Evolutionary conservation across 352 stramenopile species (phyloP), one percentile per base, ranked within the genome.

Genomic region (Globisporangium paddicum): DNA sequence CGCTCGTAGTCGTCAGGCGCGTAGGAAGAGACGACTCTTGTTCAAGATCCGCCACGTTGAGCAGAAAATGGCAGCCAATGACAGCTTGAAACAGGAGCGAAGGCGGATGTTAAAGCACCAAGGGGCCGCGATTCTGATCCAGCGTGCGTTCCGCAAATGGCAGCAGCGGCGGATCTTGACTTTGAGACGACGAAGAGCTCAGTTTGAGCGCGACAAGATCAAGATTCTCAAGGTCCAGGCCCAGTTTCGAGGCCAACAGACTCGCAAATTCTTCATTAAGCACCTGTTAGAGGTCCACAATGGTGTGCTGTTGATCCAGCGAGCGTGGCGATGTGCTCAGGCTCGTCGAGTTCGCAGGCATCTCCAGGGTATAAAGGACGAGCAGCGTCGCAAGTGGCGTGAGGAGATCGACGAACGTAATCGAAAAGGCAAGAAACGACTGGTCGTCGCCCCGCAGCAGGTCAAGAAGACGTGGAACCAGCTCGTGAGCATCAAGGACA

Each of bases 161-260:
- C 52, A 68, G 2, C 53, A 73, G 5, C 68, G 60, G 7, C 67
- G 59, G 11, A 30, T 87, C 9, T 58, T 70, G 18, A 56, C 56
- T 2, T 54, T 90, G 4, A 60, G 69, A 23, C 60, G 75, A 4
- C 76, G 78, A 6, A 71, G 81, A 9, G 75, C 71, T 40, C 68
- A 73, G 19, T 90, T 90, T 65, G 78, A 90, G 30, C 63, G 74
- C 8, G 81, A 90, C 42, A 89, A 89, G 30, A 23, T 25, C 34
- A 75, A 75, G 30, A 80, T 87, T 28, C 14, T 85, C 0, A 67
- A 73, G 32, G 63, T 90, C 3, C 81, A 90, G 58, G 70, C 81
- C 8, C 62, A 73, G 35, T 87, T 63, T 55, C 75, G 81, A 11
- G 73, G 76, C 8, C 69, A 68, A 25, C 41, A 75, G 44, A 67